Evolutionary conservation across 2,329 filamentous ascomycete genomes (phyloP), one percentile per base, ranked within the genome.

Genomic region (Fusarium torulosum): DNA sequence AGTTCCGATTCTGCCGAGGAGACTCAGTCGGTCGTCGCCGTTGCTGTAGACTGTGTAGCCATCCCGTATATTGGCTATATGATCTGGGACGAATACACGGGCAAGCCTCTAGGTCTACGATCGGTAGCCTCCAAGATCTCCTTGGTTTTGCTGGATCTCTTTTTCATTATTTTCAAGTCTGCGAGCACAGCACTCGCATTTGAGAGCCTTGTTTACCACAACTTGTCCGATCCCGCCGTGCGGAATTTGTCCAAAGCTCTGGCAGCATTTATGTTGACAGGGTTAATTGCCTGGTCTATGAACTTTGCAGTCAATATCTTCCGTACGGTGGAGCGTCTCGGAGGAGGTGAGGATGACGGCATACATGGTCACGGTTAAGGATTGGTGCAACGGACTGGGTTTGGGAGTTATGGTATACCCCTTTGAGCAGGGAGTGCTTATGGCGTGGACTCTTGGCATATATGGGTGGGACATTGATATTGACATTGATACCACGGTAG

Each of bases 91-190:
- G 96, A 99, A 80, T 98, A 97, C 80, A 96, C 93, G 7, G 93
- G 93, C 29, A 96, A 96, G 76, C 96, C 96, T 21, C 83, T 99
- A 20, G 96, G 96, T 2, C 82, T 99, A 62, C 91, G 96, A 42
- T 90, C 90, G 8, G 89, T 93, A 11, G 90, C 90, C 57, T 91
- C 93, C 47, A 99, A 99, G 78, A 91, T 97, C 68, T 89, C 92
- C 15, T 87, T 99, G 49, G 92, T 98, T 62, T 88, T 99, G 54
- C 86, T 97, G 58, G 96, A 99, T 79, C 85, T 99, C 5, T 90
- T 97, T 74, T 99, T 99, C 77, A 97, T 99, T 74, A 94, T 98
- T 41, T 97, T 99, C 81, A 95, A 97, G 78, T 94, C 94, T 6
- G 94, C 94, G 51, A 98, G 97, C 79, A 86, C 97, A 25, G 92